Evolutionary conservation across 1,139 yeast species (phyloP).

Genomic region (Chernovozyma sophiae-reginae): DNA sequence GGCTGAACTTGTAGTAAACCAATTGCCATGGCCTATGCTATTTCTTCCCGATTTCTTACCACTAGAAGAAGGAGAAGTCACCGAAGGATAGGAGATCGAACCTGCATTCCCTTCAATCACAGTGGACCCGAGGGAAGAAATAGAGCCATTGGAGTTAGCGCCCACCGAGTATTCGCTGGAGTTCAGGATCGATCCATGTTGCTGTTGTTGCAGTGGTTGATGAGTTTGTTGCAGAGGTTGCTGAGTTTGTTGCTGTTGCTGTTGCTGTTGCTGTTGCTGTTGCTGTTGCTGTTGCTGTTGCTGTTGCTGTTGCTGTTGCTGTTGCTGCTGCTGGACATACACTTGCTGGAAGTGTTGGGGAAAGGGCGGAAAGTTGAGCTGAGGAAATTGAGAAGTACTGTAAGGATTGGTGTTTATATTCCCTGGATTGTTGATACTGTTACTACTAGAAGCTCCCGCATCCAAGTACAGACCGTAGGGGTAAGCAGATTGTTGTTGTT

Average conservation of each 20-base stretch:
- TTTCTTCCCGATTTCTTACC: constrained; percentile 4
- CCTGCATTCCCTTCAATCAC: constrained; percentile 6
- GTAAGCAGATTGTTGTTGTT: constrained; percentile 4
- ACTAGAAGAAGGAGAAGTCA: constrained; percentile 4
- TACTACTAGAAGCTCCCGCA: constrained; percentile 7
- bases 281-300: constrained; percentile 9
- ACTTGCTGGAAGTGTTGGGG: constrained; percentile 15
- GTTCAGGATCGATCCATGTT: constrained; percentile 10
- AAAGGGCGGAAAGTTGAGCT: constrained; percentile 11
- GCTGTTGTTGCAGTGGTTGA: constrained; percentile 6
- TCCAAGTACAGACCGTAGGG: not conserved
- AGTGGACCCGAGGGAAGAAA: constrained; percentile 11
- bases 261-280: not conserved
- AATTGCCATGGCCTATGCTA: constrained; percentile 5
- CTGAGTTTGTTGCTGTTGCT: not conserved
- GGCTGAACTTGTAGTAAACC: constrained; percentile 7
- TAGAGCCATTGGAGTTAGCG: constrained; percentile 11
- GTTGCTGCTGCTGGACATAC: constrained; percentile 1
- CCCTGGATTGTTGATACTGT: constrained; percentile 1
- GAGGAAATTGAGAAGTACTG: constrained; percentile 2
- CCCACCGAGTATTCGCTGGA: constrained; percentile 12
- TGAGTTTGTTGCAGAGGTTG: not conserved
- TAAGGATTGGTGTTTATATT: constrained; percentile 3
- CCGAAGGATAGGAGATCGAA: constrained; percentile 4
- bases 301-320: constrained; percentile 1